phyloP scores from a whole-genome alignment of 345 rosid species.

The Eucalyptus decipiens region DNA sequence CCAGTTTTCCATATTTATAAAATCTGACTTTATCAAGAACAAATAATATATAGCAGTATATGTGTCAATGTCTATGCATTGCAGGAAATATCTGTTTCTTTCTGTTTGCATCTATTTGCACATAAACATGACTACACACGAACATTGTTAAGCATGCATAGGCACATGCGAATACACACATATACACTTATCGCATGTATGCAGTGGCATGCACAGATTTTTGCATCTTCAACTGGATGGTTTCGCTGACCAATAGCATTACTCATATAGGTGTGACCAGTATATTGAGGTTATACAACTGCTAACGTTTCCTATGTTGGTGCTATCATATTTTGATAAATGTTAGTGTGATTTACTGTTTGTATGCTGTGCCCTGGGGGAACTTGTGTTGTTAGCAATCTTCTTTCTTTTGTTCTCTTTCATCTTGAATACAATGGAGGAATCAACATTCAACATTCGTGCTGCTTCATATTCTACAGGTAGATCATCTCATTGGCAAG shows the following conservation, averaged over 20 bases:
- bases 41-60: not conserved
- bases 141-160: not conserved
- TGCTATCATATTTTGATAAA: not conserved
- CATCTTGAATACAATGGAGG: not conserved
- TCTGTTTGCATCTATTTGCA: not conserved
- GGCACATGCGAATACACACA: not conserved
- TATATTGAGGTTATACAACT: not conserved
- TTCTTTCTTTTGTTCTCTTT: not conserved
- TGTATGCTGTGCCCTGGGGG: not conserved
- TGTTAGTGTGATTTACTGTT: not conserved
- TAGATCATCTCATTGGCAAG: conserved; percentile 55
- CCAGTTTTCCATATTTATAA: not conserved
- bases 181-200: not conserved
- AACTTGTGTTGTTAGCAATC: not conserved
- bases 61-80: not conserved
- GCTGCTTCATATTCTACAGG: conserved; percentile 25
- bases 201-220: not conserved
- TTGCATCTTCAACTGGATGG: not conserved
- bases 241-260: not conserved
- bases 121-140: not conserved
- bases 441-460: not conserved
- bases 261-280: not conserved
- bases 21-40: not conserved
- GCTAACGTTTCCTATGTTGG: not conserved
- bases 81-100: not conserved